These are phyloP conservation scores for Cryptococcus sp. DNA, from an alignment of 1,284 basidiomycete genomes.

Conservation along the genomic window DNA sequence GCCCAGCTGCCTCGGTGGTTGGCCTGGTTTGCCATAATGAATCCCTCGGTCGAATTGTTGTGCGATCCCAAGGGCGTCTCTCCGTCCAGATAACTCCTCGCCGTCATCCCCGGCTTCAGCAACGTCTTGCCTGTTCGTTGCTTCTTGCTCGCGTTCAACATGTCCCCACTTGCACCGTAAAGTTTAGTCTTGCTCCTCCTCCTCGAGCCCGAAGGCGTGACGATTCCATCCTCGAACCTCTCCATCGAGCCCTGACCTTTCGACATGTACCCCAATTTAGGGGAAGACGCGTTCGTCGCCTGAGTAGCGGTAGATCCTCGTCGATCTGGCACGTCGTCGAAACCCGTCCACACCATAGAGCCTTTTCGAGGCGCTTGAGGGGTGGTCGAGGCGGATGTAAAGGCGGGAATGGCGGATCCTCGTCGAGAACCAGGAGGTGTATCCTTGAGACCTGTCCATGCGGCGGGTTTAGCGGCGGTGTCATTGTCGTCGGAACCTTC, in stretches of 20 bases:
- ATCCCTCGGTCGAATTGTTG: neutral
- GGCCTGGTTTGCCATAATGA: neutral
- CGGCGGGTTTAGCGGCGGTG: too few species aligned
- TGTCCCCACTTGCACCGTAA: too few species aligned
- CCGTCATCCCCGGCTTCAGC: constrained; percentile 20
- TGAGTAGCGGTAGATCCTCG: neutral
- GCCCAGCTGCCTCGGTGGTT: constrained; percentile 6
- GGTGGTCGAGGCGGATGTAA: too few species aligned
- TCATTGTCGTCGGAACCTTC: neutral
- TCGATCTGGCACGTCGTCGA: neutral
- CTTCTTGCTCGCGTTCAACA: constrained; percentile 3
- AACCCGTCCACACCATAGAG: neutral
- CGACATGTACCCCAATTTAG: neutral
- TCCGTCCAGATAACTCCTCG: constrained; percentile 20
- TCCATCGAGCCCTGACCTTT: too few species aligned
- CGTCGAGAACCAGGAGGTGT: too few species aligned
- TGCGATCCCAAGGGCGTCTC: constrained; percentile 13
- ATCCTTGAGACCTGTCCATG: too few species aligned
- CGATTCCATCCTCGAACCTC: too few species aligned
- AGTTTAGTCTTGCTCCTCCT: too few species aligned
- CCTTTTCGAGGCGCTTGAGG: neutral
- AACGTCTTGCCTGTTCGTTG: constrained; percentile 20
- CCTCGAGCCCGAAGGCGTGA: too few species aligned
- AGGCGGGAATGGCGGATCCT: too few species aligned
- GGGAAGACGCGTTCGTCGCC: neutral